Conservation (phyloP, 2,329 filamentous ascomycete genomes). For the Botryotinia calthae region DNA sequence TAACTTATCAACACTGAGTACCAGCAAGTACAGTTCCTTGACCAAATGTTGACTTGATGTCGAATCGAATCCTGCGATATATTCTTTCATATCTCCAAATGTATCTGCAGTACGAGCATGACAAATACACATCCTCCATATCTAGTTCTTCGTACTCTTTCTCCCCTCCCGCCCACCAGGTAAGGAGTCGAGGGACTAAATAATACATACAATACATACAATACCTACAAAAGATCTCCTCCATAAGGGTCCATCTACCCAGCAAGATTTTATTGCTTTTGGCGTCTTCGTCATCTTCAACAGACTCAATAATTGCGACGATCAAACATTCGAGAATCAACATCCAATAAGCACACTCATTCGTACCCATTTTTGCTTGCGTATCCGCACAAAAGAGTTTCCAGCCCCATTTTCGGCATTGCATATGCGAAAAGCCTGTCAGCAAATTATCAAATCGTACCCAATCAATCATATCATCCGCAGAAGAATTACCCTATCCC, state of each 20-base stretch:
- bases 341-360: background rate
- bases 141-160: background rate
- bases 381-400: background rate
- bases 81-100: background rate
- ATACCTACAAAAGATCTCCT: background rate
- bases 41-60: background rate
- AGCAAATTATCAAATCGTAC: background rate
- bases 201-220: background rate
- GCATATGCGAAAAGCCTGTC: constrained; percentile 17
- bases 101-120: background rate
- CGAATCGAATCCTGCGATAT: background rate
- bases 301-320: background rate
- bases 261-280: background rate
- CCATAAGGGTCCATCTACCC: background rate
- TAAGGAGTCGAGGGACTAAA: background rate
- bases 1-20: background rate
- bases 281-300: background rate
- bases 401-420: background rate
- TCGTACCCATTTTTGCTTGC: background rate
- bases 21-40: background rate
- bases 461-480: constrained; percentile 16
- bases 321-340: background rate
- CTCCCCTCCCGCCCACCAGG: background rate
- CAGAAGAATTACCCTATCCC: constrained; percentile 25
- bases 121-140: background rate